Evolutionary conservation across 257 asterid species (phyloP), one percentile per base, ranked within the genome.

Genomic region (Handroanthus guayacan): DNA sequence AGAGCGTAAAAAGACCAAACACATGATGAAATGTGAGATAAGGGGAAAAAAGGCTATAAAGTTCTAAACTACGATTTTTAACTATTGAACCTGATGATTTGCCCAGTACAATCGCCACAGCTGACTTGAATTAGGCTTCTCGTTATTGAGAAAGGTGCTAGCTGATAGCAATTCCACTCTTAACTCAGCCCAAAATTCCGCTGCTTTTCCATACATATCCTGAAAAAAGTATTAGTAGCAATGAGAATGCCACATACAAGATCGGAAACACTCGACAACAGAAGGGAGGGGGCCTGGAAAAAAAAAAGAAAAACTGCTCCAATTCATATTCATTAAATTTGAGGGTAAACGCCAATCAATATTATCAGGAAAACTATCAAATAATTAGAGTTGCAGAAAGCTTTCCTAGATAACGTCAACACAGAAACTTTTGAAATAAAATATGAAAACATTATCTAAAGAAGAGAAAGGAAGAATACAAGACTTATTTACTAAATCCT

Each of bases 41-140:
- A 16, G 25, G 66, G 25, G 61, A 31, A 52, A 65, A 66, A 63
- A 61, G 55, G 71, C n/a, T 18, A 6, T 61, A 31, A 50, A 71
- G 55, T 69, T 37, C 55, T 54, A 74, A 68, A 52, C 56, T 74
- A 64, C 25, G 17, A 68, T 55, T n/a, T 68, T 45, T 34, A 58
- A 84, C 71, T 55, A 41, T 44, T 50, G 67, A 79, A 95, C 98
- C 97, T 95, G 99, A 82, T 95, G 99, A 76, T 78, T 93, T 7
- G 98, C 96, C 99, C 99, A 95, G 86, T 91, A 95, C 84, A 93
- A 82, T 87, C 99, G 88, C 99, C 99, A 95, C 48, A 95, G 39
- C 80, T 88, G 94, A 83, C 92, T 88, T 55, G 94, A 80, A 81
- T 71, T 87, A 67, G 98, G 92, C 83, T 77, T 86, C 79, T 89